Base-by-base conservation (phyloP, 2,329 filamentous ascomycete species). In the Beauveria rudraprayagi region DNA sequence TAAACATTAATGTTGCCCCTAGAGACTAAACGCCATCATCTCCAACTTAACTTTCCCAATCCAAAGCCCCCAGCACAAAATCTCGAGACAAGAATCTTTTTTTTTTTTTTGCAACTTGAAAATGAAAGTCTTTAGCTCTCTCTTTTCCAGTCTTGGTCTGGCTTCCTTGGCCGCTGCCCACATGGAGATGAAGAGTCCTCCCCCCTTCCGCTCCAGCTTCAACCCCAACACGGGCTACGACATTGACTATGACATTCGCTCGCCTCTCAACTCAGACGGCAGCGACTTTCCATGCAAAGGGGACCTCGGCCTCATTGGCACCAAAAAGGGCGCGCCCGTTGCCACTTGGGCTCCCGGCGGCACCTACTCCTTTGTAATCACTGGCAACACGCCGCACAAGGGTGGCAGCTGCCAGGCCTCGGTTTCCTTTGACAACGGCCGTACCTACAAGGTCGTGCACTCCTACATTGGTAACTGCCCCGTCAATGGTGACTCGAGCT, bases 321-420 rank as follows among this genome's bases (percentile, higher is more conserved):
- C 68, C 2, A 22, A 63, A 1, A 61, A 67, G 41, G 77, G 80
- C 51, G 70, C 70, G 0, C 72, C 80, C 0, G 78, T 81, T 7
- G 79, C 76, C 2, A 79, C 73, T 1, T 86, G 85, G 69, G 65
- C 70, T 6, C 77, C 81, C 3, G 85, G 85, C 6, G 71, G 75
- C 19, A 73, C 72, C 14, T 84, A 86, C 67, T 75, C 77, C 24
- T 73, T 87, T 67, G 77, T 76, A 17, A 67, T 88, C n/a, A 71
- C 73, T 22, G 85, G 85, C 3, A 76, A 75, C n/a, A 76, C 78
- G 2, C 72, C 70, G 9, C 83, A 86, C 68, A 72, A 73, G 7
- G 84, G 85, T 3, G 85, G 85, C 7, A 87, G 83, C 5, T 88
- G 85, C 66, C 85, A 89, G 67, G 74, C 86, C 9, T 79, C 83